Evolutionary conservation across 345 rosid species (phyloP).

Genomic region (Theobroma cacao): DNA sequence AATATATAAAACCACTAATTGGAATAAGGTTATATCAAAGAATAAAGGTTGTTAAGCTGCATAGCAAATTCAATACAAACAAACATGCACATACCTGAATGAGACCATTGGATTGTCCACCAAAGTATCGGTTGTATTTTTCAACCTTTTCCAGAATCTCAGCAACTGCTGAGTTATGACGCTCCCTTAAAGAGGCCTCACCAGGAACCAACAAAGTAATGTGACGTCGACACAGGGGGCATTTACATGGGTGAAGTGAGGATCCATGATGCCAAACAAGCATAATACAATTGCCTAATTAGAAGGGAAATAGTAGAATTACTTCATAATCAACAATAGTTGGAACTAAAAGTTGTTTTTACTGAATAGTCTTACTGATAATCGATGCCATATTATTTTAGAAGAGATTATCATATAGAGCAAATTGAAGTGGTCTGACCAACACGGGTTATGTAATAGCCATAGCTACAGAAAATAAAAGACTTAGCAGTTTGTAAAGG

Average conservation of each 20-base stretch:
- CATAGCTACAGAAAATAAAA: background rate
- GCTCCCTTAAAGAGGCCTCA: conserved; percentile 51
- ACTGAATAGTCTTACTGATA: background rate
- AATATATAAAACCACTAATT: background rate
- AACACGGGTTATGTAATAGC: background rate
- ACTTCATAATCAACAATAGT: background rate
- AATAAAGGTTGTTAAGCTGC: background rate
- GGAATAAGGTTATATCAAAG: background rate
- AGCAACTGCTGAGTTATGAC: conserved; percentile 39
- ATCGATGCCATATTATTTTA: background rate
- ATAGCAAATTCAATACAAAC: conserved; percentile 5
- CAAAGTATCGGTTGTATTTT: conserved; percentile 72
- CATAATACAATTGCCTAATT: conserved; percentile 75
- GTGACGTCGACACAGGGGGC: conserved; percentile 86
- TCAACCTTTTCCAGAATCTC: conserved; percentile 53
- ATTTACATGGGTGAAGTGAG: conserved; percentile 65
- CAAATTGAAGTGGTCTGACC: background rate
- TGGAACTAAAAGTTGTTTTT: background rate
- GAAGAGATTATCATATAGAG: background rate
- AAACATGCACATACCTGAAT: conserved; percentile 48
- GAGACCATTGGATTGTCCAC: conserved; percentile 47
- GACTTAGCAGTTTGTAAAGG: background rate
- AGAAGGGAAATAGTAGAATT: conserved; percentile 4
- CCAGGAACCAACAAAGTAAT: conserved; percentile 78
- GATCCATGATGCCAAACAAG: conserved; percentile 83